phyloP scores from a whole-genome alignment of 352 stramenopile genomes.

The Peronospora tabacina region DNA sequence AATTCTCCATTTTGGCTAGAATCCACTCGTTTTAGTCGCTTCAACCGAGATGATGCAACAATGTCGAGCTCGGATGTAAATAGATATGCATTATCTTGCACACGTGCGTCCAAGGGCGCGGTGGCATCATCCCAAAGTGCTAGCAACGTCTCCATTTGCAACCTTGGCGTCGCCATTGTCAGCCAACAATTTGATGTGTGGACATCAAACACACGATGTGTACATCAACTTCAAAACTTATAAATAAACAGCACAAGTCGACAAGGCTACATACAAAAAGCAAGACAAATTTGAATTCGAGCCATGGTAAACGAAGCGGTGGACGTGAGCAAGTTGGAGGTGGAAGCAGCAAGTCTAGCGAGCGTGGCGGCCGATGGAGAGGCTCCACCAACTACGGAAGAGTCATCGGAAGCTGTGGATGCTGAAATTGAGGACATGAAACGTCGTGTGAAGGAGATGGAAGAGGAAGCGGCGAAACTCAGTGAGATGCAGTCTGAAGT shows the following conservation, averaged over 20 bases:
- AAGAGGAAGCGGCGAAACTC: slow-evolving; percentile 75
- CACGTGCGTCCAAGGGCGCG: slow-evolving; percentile 24
- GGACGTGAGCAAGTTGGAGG: slow-evolving; percentile 47
- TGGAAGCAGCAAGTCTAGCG: slow-evolving; percentile 35
- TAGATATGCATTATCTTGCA: slow-evolving; percentile 17
- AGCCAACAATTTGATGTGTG: slow-evolving; percentile 3
- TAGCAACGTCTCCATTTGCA: slow-evolving; percentile 24
- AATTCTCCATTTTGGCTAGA: background rate
- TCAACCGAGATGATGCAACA: background rate
- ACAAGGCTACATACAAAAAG: slow-evolving; percentile 8
- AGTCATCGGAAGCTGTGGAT: slow-evolving; percentile 38
- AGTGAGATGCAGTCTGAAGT: slow-evolving; percentile 82
- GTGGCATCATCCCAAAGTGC: slow-evolving; percentile 30
- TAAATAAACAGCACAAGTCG: background rate
- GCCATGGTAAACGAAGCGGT: slow-evolving; percentile 36
- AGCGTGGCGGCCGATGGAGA: slow-evolving; percentile 10
- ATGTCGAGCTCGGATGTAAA: slow-evolving; percentile 9
- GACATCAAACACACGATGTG: too few relatives aligned
- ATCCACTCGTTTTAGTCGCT: slow-evolving; percentile 1
- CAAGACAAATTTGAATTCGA: slow-evolving; percentile 12
- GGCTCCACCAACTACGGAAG: slow-evolving; percentile 9
- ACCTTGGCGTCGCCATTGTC: slow-evolving; percentile 5
- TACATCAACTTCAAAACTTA: background rate
- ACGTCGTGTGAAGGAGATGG: slow-evolving; percentile 72
- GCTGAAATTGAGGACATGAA: slow-evolving; percentile 84